phyloP scores from a whole-genome alignment of 208 protist genomes.

The Leptomonas seymouri region DNA sequence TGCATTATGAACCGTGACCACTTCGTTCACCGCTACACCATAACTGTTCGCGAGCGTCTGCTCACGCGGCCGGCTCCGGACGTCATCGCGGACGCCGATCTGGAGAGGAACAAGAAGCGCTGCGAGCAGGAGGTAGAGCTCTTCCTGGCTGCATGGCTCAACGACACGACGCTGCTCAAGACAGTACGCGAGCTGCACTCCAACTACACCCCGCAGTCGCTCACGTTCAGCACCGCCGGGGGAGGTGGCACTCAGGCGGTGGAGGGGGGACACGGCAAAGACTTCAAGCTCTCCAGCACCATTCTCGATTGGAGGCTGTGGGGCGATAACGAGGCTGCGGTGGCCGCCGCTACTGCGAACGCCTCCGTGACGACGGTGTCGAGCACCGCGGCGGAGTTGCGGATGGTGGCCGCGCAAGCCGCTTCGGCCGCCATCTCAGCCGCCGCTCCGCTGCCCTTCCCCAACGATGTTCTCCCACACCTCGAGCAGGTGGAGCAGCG shows the following conservation, averaged over 20 bases:
- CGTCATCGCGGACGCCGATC: conserved; percentile 24
- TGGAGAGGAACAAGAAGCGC: conserved; percentile 30
- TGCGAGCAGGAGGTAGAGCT: conserved; percentile 35
- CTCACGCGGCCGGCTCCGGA: conserved; percentile 24
- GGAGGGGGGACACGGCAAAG: conserved; percentile 1
- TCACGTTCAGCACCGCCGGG: background rate
- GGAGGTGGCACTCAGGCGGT: background rate
- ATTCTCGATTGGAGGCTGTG: conserved; percentile 41
- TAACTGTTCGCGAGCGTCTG: conserved; percentile 41
- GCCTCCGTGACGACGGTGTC: background rate
- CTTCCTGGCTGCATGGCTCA: conserved; percentile 36
- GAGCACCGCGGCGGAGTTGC: conserved; percentile 7
- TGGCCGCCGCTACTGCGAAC: background rate
- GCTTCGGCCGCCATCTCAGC: background rate
- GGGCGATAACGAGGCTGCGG: conserved; percentile 13
- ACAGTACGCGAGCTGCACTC: conserved; percentile 20
- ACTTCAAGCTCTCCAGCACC: conserved; percentile 27
- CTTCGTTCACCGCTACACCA: conserved; percentile 40
- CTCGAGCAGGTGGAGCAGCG: conserved; percentile 26
- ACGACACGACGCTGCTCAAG: conserved; percentile 19
- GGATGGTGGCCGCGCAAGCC: conserved; percentile 7
- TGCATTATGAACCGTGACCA: conserved; percentile 32
- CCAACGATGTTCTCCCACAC: conserved; percentile 18
- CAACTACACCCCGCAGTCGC: conserved; percentile 17
- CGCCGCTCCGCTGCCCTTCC: conserved; percentile 36